These are phyloP conservation scores for Somion occarium DNA, from an alignment of 1,284 basidiomycete species.

Conservation along the genomic window DNA sequence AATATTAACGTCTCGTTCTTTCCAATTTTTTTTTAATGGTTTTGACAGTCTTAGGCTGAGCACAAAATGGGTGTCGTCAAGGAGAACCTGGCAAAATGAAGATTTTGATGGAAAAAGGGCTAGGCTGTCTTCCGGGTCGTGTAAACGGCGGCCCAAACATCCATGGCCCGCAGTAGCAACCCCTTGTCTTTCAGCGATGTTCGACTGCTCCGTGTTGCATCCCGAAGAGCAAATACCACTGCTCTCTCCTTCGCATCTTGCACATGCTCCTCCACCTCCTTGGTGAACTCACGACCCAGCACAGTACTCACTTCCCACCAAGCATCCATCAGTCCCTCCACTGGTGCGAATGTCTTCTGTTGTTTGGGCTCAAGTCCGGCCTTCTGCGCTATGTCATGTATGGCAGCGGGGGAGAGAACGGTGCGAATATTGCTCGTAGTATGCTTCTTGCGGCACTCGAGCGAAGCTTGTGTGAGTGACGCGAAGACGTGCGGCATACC, in stretches of 20 bases:
- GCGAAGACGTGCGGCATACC: slow-evolving; percentile 34
- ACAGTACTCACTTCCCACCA: slow-evolving; percentile 31
- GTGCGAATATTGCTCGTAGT: slow-evolving; percentile 36
- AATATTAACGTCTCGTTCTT: no score
- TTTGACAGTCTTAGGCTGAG: no score
- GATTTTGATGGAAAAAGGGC: no score
- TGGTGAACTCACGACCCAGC: slow-evolving; percentile 15
- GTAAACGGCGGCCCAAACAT: slow-evolving; percentile 25
- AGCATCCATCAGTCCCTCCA: slow-evolving; percentile 30
- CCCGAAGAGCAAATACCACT: slow-evolving; percentile 25
- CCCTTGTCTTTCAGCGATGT: slow-evolving; percentile 14
- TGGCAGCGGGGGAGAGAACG: slow-evolving; percentile 29
- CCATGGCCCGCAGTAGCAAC: slow-evolving; percentile 28
- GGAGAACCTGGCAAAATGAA: no score
- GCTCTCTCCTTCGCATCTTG: slow-evolving; percentile 26
- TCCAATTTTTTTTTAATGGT: no score
- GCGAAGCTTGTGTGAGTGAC: slow-evolving; percentile 33
- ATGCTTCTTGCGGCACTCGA: slow-evolving; percentile 31
- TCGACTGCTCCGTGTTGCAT: slow-evolving; percentile 19
- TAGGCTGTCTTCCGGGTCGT: neutral
- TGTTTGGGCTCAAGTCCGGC: slow-evolving; percentile 24
- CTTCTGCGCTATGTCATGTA: slow-evolving; percentile 26
- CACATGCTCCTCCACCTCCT: slow-evolving; percentile 16
- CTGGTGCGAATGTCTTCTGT: slow-evolving; percentile 26
- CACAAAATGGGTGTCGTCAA: no score